Percentiles rank a stretch among this genome's conserved stretches.
These are phyloP conservation scores for Talaromyces nanjingensis DNA, from an alignment of 495 filamentous ascomycete genomes.

Conservation along the genomic window DNA sequence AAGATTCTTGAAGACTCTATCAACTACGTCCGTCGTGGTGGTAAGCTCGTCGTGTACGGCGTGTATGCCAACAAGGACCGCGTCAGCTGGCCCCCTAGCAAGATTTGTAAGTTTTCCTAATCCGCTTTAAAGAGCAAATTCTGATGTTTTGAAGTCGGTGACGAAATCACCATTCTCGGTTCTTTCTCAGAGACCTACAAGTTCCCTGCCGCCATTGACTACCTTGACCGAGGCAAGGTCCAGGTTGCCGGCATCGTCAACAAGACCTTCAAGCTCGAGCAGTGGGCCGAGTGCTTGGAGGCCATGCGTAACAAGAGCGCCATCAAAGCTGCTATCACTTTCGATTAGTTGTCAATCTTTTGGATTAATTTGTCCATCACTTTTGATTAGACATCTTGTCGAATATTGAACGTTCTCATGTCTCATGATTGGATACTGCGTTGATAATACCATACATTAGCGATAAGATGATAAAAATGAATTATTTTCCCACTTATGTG, in stretches of 20 bases:
- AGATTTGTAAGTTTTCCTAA: slow-evolving; percentile 44
- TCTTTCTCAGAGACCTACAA: slow-evolving; percentile 67
- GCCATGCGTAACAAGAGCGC: slow-evolving; percentile 55
- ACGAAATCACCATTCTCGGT: slow-evolving; percentile 65
- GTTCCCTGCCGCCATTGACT: slow-evolving; percentile 66
- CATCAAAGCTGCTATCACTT: slow-evolving; percentile 65
- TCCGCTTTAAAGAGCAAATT: slow-evolving; percentile 9
- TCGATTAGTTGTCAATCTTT: slow-evolving; percentile 39
- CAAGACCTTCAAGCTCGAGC: slow-evolving; percentile 42
- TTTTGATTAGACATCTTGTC: slow-evolving; percentile 3
- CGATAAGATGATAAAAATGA: slow-evolving; percentile 1
- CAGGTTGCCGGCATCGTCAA: slow-evolving; percentile 50
- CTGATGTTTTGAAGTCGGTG: slow-evolving; percentile 26
- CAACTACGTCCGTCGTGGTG: slow-evolving; percentile 60
- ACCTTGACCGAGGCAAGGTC: slow-evolving; percentile 60
- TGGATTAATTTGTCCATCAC: background rate
- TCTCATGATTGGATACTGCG: background rate
- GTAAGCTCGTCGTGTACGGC: slow-evolving; percentile 62
- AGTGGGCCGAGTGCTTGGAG: slow-evolving; percentile 38
- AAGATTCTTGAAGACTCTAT: slow-evolving; percentile 65
- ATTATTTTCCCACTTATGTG: background rate
- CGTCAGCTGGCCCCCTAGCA: slow-evolving; percentile 59
- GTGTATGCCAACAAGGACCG: slow-evolving; percentile 56
- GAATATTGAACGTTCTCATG: background rate
- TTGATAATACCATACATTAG: slow-evolving; percentile 1